phyloP scores from a whole-genome alignment of 169 alveolate genomes.

The Gregarina niphandrodes region DNA sequence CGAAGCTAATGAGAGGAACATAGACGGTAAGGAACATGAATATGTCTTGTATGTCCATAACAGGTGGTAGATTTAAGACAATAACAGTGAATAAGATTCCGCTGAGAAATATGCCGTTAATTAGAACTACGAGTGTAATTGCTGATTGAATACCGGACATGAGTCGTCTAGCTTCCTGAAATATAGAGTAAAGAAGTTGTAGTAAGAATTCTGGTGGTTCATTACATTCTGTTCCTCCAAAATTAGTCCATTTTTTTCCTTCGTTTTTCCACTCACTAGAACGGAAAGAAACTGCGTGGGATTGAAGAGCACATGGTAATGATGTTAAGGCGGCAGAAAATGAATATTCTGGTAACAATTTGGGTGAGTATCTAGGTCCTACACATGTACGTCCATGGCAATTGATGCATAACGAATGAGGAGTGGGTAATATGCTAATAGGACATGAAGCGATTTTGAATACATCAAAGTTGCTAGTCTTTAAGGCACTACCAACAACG shows the following conservation, averaged over 20 bases:
- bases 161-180: slow-evolving; percentile 7
- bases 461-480: slow-evolving; percentile 19
- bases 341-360: slow-evolving; percentile 1
- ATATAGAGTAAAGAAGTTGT: slow-evolving; percentile 3
- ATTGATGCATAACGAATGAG: neutral
- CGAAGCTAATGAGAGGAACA: neutral
- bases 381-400: neutral
- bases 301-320: slow-evolving; percentile 6
- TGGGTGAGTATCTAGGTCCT: neutral
- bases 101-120: too few species aligned
- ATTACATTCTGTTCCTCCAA: neutral
- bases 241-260: neutral
- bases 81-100: neutral
- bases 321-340: slow-evolving; percentile 6
- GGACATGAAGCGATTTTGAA: slow-evolving; percentile 16
- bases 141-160: slow-evolving; percentile 3
- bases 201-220: neutral
- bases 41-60: neutral
- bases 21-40: neutral
- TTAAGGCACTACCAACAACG: slow-evolving; percentile 25
- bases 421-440: neutral
- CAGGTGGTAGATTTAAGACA: neutral
- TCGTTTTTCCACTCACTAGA: neutral
- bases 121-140: too few species aligned
- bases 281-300: neutral